A percentile compares a stretch with the other conserved stretches of the same genome.
phyloP scores from a whole-genome alignment of 2,329 filamentous ascomycete species.

The Phoma sp. region DNA sequence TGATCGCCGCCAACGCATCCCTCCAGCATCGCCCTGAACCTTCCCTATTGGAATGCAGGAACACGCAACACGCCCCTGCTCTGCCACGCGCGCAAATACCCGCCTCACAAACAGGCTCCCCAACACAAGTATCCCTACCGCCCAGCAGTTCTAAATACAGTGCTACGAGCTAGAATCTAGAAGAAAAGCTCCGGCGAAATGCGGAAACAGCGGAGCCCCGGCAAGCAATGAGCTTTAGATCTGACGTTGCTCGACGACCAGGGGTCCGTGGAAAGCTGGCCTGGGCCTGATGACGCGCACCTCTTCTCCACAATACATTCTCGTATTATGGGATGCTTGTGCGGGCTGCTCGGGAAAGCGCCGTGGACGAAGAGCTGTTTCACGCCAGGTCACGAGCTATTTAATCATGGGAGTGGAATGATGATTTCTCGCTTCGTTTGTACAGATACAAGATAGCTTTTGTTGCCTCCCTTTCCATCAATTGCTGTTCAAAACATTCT shows the following conservation, averaged over 20 bases:
- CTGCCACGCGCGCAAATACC: constrained; percentile 1
- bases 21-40: neutral
- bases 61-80: constrained; percentile 14
- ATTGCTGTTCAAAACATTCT: neutral
- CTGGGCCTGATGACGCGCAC: constrained; percentile 16
- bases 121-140: constrained; percentile 5
- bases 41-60: constrained; percentile 13
- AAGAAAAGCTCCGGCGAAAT: constrained; percentile 1
- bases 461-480: neutral
- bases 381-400: neutral
- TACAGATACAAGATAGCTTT: constrained; percentile 6
- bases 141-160: constrained; percentile 9
- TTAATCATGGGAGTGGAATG: too few species aligned
- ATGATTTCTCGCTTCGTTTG: neutral
- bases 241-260: constrained; percentile 6
- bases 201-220: constrained; percentile 9
- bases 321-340: constrained; percentile 9
- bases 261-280: neutral
- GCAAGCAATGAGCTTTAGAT: constrained; percentile 6
- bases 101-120: constrained; percentile 7
- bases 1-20: constrained; percentile 13
- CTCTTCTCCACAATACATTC: constrained; percentile 3
- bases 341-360: constrained; percentile 8
- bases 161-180: constrained; percentile 10
- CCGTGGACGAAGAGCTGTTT: constrained; percentile 4